Conservation (phyloP, 331 rosid genomes). For the Quercus lobata region DNA sequence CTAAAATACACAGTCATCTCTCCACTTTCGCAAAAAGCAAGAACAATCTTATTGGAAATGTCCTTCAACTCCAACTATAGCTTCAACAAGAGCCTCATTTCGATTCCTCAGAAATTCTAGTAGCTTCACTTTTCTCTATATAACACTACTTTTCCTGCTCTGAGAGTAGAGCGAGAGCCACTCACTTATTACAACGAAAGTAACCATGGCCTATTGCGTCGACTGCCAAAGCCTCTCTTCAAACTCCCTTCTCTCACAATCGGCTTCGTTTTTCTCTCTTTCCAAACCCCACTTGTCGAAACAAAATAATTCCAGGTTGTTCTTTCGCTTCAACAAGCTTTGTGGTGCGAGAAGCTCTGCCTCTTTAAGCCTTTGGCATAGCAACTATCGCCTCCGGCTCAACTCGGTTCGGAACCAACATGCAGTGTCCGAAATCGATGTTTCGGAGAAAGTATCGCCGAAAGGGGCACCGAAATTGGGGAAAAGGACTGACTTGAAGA, state of each 20-base stretch:
- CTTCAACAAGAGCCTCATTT: no score
- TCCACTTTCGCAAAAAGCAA: no score
- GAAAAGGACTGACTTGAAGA: conserved; percentile 80
- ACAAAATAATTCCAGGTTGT: conserved; percentile 7
- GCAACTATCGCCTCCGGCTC: background rate
- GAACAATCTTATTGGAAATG: no score
- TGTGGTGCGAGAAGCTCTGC: conserved; percentile 2
- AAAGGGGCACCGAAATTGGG: conserved; percentile 22
- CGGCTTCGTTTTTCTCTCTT: conserved; percentile 3
- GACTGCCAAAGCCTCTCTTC: conserved; percentile 25
- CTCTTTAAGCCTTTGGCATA: conserved; percentile 19
- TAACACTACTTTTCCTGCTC: no score
- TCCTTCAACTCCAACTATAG: no score
- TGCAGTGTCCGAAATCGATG: background rate
- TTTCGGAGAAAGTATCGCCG: background rate
- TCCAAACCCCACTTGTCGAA: conserved; percentile 8
- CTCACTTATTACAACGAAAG: no score
- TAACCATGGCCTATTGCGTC: conserved; percentile 25
- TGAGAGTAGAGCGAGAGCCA: no score
- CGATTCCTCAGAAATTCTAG: no score
- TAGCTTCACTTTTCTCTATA: no score
- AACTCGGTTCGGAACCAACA: conserved; percentile 16
- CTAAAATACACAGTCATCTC: no score
- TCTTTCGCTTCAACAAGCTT: conserved; percentile 7
- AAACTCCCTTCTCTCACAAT: background rate